phyloP scores from a whole-genome alignment of 352 stramenopile species.

The Pythium sukuiense region DNA sequence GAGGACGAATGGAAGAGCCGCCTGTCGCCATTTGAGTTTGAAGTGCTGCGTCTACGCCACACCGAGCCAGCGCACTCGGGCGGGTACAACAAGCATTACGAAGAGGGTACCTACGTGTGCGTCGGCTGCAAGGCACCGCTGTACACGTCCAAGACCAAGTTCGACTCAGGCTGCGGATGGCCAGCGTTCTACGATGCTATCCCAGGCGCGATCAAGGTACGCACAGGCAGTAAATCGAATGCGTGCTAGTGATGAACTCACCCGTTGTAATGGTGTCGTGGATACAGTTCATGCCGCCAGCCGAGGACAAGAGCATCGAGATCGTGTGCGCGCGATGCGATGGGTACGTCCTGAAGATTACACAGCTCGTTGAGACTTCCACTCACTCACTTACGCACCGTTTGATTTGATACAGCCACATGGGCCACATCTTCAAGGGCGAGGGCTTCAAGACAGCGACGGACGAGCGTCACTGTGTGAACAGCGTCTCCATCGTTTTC shows the following conservation, averaged over 20 bases:
- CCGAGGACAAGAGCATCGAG: neutral
- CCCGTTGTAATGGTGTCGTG: too few species aligned
- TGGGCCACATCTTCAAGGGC: constrained; percentile 91
- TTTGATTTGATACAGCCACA: constrained; percentile 55
- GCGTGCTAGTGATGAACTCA: too few species aligned
- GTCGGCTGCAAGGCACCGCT: constrained; percentile 85
- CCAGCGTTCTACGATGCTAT: constrained; percentile 90
- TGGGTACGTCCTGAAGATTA: neutral
- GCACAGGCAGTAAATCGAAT: too few species aligned
- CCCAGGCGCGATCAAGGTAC: constrained; percentile 81
- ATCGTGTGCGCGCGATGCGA: constrained; percentile 1
- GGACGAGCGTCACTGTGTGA: constrained; percentile 90
- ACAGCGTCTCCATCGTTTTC: constrained; percentile 90
- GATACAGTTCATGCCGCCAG: neutral
- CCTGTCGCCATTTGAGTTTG: constrained; percentile 77
- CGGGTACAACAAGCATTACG: constrained; percentile 89
- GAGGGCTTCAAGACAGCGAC: constrained; percentile 88
- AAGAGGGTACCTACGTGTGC: constrained; percentile 88
- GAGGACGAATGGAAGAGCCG: constrained; percentile 82
- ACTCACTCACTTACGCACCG: neutral
- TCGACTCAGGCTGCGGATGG: constrained; percentile 90
- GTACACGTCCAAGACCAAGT: constrained; percentile 89
- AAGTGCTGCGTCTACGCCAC: constrained; percentile 90
- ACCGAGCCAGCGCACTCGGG: constrained; percentile 87
- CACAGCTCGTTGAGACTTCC: neutral